Evolutionary conservation across 805 yeast genomes (phyloP), one percentile per base, ranked within the genome.

Genomic region (Ogataea dorogensis): DNA sequence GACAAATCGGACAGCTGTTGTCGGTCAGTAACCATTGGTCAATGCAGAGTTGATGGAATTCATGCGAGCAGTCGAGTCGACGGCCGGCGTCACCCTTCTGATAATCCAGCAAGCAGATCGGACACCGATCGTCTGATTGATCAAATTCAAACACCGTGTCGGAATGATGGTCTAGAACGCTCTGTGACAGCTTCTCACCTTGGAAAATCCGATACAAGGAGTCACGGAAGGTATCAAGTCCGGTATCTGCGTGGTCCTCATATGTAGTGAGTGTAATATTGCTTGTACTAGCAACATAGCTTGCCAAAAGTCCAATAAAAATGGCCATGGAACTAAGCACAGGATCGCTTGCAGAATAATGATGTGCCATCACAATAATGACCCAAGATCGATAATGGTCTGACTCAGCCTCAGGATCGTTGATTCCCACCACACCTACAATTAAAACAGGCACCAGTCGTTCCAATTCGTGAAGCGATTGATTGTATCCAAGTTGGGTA

Each of bases 361-460:
- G 58, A 25, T 79, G 79, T 0, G 82, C 82, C 60, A 76, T 67
- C 6, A 77, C 80, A 33, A 75, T 74, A 16, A 78, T 73, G n/a
- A 77, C 68, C 84, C 83, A 77, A 1, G 79, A 70, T 18, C 76
- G 59, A 24, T 65, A 63, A 5, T 46, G 28, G 13, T 44, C 51
- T 24, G 27, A 14, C 7, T 28, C 26, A 3, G 14, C 18, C 6
- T 23, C 27, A 3, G 35, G 27, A 28, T 54, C 56, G 25, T 55
- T 50, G 25, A 52, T 29, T 4, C 60, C 58, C 10, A 58, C 58
- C 7, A 58, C 53, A 2, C 63, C 62, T 11, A 57, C 59, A 12
- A 57, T 54, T 30, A 58, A 33, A 5, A 56, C 58, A 4, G 62
- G 63, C 2, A 56, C 48, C 33, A 49, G 33, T 12, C 49, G 28